Percentiles rank a stretch among this genome's conserved stretches.
Conservation (phyloP, 805 yeast species). For the Yamadazyma takamatsuzukensis region DNA sequence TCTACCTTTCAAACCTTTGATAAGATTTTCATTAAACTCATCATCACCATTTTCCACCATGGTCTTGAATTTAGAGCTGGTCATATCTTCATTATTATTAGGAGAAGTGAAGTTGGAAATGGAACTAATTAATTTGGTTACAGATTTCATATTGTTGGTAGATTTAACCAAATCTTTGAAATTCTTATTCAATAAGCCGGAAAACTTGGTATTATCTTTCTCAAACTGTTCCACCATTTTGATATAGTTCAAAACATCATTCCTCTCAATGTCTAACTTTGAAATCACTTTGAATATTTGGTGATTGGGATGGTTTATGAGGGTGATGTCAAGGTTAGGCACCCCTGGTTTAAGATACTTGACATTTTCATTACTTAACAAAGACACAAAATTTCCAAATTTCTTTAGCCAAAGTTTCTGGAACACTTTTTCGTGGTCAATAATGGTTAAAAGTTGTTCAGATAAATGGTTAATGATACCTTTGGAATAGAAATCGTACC, state of each 20-base stretch:
- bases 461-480: conserved; percentile 42
- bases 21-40: conserved; percentile 36
- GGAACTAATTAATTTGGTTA: conserved; percentile 28
- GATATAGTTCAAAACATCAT: conserved; percentile 29
- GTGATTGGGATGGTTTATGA: conserved; percentile 19
- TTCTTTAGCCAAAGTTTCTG: conserved; percentile 63
- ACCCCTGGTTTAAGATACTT: conserved; percentile 10
- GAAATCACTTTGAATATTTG: conserved; percentile 30
- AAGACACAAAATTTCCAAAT: conserved; percentile 44
- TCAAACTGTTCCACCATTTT: conserved; percentile 20
- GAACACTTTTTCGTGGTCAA: conserved; percentile 52
- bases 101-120: conserved; percentile 26
- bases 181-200: conserved; percentile 39
- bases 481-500: conserved; percentile 45
- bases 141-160: conserved; percentile 34
- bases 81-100: conserved; percentile 9
- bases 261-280: conserved; percentile 30
- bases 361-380: conserved; percentile 13
- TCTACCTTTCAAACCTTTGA: conserved; percentile 64
- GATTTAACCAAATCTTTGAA: conserved; percentile 42
- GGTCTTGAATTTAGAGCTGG: conserved; percentile 11
- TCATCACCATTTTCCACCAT: conserved; percentile 16
- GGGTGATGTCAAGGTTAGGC: conserved; percentile 36
- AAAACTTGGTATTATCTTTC: conserved; percentile 22
- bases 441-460: conserved; percentile 55